These are phyloP conservation scores for Globisporangium paroecandrum DNA, from an alignment of 352 stramenopile species.

Conservation along the genomic window DNA sequence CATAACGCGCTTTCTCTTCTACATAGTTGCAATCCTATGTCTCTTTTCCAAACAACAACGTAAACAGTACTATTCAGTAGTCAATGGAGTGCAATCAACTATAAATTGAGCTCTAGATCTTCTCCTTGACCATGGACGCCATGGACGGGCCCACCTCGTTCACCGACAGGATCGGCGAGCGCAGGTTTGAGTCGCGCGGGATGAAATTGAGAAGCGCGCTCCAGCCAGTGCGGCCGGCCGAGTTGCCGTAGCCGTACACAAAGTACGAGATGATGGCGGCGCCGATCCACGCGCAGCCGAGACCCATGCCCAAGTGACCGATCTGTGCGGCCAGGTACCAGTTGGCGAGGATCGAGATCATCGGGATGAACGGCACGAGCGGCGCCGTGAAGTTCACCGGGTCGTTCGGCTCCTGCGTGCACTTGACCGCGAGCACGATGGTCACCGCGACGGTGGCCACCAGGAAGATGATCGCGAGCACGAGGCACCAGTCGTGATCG, in stretches of 20 bases:
- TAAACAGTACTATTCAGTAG: neutral
- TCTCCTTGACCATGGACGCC: constrained; percentile 32
- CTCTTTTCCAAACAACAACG: neutral
- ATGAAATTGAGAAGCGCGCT: constrained; percentile 46
- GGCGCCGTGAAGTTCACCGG: constrained; percentile 52
- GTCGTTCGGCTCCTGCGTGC: constrained; percentile 43
- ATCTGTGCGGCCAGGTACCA: constrained; percentile 74
- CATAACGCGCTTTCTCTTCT: neutral
- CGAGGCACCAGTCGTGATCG: constrained; percentile 27
- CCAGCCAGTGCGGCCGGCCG: constrained; percentile 60
- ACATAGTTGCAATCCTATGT: constrained; percentile 1
- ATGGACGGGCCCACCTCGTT: constrained; percentile 40
- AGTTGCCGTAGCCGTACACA: constrained; percentile 69
- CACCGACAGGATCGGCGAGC: constrained; percentile 54
- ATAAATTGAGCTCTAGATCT: constrained; percentile 14
- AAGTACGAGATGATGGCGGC: constrained; percentile 72
- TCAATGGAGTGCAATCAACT: neutral
- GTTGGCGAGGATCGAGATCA: constrained; percentile 53
- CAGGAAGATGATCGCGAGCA: constrained; percentile 48
- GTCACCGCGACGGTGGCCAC: constrained; percentile 28
- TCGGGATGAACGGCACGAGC: constrained; percentile 65
- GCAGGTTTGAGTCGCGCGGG: constrained; percentile 39
- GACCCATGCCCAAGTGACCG: constrained; percentile 43
- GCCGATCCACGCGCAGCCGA: constrained; percentile 49
- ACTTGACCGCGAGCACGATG: constrained; percentile 54